Evolutionary conservation across 2,329 filamentous ascomycete species (phyloP).

Genomic region (Pseudodiploospora longispora): DNA sequence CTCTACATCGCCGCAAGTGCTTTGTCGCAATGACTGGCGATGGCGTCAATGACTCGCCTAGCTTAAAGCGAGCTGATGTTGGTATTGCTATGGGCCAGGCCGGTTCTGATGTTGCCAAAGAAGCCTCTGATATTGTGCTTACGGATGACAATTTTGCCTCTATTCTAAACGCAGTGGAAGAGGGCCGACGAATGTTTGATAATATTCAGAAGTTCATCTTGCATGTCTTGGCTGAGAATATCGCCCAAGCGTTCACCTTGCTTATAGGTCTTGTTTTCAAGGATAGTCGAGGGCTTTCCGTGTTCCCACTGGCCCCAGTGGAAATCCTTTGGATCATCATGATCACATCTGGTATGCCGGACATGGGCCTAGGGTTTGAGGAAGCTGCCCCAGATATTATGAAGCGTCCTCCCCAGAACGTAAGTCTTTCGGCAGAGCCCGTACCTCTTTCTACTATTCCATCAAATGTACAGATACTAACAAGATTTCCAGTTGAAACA

Average conservation of each 20-base stretch:
- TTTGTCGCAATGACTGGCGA: constrained; percentile 67
- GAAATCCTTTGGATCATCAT: constrained; percentile 75
- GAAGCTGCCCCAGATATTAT: constrained; percentile 61
- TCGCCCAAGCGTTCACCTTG: constrained; percentile 59
- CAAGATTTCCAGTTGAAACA: constrained; percentile 21
- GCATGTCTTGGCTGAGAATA: constrained; percentile 59
- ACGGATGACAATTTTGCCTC: constrained; percentile 67
- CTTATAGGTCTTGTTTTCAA: constrained; percentile 65
- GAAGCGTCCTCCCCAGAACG: constrained; percentile 57
- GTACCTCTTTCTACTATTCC: neutral
- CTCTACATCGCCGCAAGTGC: constrained; percentile 55
- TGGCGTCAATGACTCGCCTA: constrained; percentile 63
- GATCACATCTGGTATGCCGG: constrained; percentile 65
- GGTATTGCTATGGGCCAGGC: constrained; percentile 64
- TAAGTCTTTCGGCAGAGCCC: constrained; percentile 20
- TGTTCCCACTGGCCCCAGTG: constrained; percentile 65
- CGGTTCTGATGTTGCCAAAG: constrained; percentile 64
- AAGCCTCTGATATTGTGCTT: constrained; percentile 58
- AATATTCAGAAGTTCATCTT: constrained; percentile 69
- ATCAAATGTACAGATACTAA: constrained; percentile 2
- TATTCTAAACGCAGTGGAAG: constrained; percentile 63
- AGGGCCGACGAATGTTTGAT: constrained; percentile 63
- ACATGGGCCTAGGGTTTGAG: constrained; percentile 70
- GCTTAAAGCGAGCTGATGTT: constrained; percentile 59
- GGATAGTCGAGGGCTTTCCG: constrained; percentile 52